Evolutionary conservation across 2,329 filamentous ascomycete species (phyloP), one percentile per base, ranked within the genome.

Genomic region (Aspergillus texensis): DNA sequence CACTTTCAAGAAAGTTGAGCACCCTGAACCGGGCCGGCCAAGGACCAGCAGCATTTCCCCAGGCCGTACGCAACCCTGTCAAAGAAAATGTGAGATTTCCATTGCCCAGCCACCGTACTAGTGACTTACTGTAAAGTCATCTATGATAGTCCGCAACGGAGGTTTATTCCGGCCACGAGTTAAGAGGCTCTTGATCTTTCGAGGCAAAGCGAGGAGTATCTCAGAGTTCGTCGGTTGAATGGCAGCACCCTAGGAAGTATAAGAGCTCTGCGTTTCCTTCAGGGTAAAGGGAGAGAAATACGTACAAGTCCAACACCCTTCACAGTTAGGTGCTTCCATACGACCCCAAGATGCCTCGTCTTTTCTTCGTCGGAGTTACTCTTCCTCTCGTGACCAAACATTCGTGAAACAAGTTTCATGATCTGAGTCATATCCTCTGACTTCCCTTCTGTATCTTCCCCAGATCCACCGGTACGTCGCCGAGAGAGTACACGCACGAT

Each of bases 1-100:
- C 0, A 86, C 82, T 76, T 89, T 90, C 60, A 91, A 82, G 68
- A 91, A 90, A 0, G 89, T 89, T 1, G 88, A 89, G 73, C 89
- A 91, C 30, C 89, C 89, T 0, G 86, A 89, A 0, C 92, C 92
- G 0, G 92, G 92, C 65, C 89, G 86, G 26, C 92, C 92, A 8
- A 96, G 82, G 0, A 96, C 92, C 2, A 80, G 65, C n/a, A 78
- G 66, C 77, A 75, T 75, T 65, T 79, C 74, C 28, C 79, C 73
- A 1, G 79, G 79, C 12, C 76, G 70, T 24, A 80, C 77, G 60
- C 78, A 80, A 1, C 79, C 79, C 72, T 79, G 58, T 32, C 14
- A 28, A 36, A 19, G 8, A 45, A 9, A 4, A 46, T 32, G 21
- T 39, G 21, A 30, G 11, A 48, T 26, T 5, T 36, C 30, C 21